Evolutionary conservation across 108 stramenopile genomes (phyloP).

Genomic region (Nannochloropsis salina): DNA sequence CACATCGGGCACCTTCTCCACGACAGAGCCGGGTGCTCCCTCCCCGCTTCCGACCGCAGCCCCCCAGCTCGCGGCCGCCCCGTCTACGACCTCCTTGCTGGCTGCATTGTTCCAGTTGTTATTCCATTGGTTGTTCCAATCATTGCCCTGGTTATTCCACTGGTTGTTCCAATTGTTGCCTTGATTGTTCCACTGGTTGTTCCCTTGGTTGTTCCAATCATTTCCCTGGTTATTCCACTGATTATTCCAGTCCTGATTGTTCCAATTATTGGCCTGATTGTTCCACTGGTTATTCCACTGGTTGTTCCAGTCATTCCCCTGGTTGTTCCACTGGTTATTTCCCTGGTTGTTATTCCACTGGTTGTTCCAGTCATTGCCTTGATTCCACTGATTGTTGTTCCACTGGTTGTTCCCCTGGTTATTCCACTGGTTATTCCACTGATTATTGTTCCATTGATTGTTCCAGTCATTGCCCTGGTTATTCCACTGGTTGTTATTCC

Average conservation of each 20-base stretch:
- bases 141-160: neutral
- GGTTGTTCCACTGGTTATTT: neutral
- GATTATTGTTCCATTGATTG: neutral
- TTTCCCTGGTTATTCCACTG: neutral
- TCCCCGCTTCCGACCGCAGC: too few relatives aligned
- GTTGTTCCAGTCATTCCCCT: neutral
- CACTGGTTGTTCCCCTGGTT: neutral
- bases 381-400: neutral
- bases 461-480: neutral
- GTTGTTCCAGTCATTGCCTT: neutral
- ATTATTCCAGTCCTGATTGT: neutral
- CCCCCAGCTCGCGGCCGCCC: too few relatives aligned
- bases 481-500: neutral
- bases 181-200: neutral
- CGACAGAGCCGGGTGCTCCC: too few relatives aligned
- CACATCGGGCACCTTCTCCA: too few relatives aligned
- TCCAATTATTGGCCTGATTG: neutral
- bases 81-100: too few relatives aligned
- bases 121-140: too few relatives aligned
- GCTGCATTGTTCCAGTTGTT: too few relatives aligned
- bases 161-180: neutral
- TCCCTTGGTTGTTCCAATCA: neutral
- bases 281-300: conserved; percentile 12
- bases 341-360: neutral
- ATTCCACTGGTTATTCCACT: neutral